These are phyloP conservation scores for Podila clonocystis DNA, from an alignment of 192 early-diverging fungal species.

Conservation along the genomic window DNA sequence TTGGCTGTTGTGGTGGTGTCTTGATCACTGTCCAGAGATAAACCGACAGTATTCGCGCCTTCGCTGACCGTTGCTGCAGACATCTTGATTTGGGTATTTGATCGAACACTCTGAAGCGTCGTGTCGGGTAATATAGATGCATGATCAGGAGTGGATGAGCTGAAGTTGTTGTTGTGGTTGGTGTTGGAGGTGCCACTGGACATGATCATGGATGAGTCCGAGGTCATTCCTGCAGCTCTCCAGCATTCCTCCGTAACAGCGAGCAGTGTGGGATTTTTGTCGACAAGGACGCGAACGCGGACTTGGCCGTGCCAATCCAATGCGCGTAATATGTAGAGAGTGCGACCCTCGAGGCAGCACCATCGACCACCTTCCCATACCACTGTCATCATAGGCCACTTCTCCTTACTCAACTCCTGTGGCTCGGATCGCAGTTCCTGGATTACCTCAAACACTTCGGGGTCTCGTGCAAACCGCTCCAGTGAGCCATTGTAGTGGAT, in stretches of 20 bases:
- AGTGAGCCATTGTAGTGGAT: conserved; percentile 43
- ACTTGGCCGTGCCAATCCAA: conserved; percentile 41
- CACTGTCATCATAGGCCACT: conserved; percentile 47
- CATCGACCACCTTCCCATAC: conserved; percentile 48
- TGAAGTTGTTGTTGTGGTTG: neutral
- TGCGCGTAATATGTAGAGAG: conserved; percentile 41
- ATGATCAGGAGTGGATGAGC: neutral
- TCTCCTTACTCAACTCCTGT: conserved; percentile 42
- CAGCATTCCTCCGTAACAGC: conserved; percentile 48
- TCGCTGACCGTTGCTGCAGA: conserved; percentile 3
- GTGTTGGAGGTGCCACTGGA: neutral
- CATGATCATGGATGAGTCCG: conserved; percentile 2
- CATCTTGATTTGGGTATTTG: conserved; percentile 4
- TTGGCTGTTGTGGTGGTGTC: neutral
- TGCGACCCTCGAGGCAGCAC: conserved; percentile 48
- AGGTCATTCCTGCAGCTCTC: conserved; percentile 35
- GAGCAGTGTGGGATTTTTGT: conserved; percentile 35
- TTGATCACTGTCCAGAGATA: conserved; percentile 14
- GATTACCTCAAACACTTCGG: conserved; percentile 26
- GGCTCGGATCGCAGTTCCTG: conserved; percentile 16
- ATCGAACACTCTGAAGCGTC: no score
- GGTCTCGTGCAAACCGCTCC: conserved; percentile 20
- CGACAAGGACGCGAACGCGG: conserved; percentile 37
- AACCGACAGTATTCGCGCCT: conserved; percentile 5
- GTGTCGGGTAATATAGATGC: no score